A percentile compares a stretch with the other conserved stretches of the same genome.
phyloP scores from a whole-genome alignment of 768 basidiomycete species.

The Mycena olivaceomarginata region DNA sequence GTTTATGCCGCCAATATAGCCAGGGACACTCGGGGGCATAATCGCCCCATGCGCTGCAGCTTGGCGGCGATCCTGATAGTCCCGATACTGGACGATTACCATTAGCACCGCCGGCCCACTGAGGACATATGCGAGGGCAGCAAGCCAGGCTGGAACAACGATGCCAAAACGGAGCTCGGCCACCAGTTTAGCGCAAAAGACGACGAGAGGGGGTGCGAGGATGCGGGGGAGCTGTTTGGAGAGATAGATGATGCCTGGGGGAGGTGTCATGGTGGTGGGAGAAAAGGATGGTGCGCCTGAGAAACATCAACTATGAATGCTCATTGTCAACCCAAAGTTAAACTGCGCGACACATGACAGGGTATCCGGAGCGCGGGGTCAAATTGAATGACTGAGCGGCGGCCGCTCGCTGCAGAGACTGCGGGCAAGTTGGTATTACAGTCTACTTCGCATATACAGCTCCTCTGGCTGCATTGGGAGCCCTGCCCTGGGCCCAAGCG shows the following conservation, averaged over 20 bases:
- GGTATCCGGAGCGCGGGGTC: too few relatives aligned
- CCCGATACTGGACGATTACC: constrained; percentile 19
- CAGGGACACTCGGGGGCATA: constrained; percentile 22
- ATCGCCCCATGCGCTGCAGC: constrained; percentile 29
- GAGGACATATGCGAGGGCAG: constrained; percentile 8
- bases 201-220: constrained; percentile 10
- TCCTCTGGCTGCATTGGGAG: too few relatives aligned
- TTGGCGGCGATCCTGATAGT: constrained; percentile 16
- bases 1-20: constrained; percentile 28
- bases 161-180: background rate
- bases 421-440: too few relatives aligned
- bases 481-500: too few relatives aligned
- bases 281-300: background rate
- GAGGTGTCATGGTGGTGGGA: constrained; percentile 25
- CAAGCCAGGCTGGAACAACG: constrained; percentile 5
- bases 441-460: too few relatives aligned
- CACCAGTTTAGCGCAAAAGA: constrained; percentile 7
- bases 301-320: too few relatives aligned
- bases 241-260: constrained; percentile 39
- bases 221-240: constrained; percentile 18
- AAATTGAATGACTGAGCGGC: too few relatives aligned
- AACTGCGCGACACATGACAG: too few relatives aligned
- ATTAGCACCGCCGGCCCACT: constrained; percentile 27
- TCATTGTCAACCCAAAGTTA: too few relatives aligned
- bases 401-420: too few relatives aligned